Evolutionary conservation across 225 moss, liverwort and hornwort species (phyloP).

Genomic region (Asterella californica): DNA sequence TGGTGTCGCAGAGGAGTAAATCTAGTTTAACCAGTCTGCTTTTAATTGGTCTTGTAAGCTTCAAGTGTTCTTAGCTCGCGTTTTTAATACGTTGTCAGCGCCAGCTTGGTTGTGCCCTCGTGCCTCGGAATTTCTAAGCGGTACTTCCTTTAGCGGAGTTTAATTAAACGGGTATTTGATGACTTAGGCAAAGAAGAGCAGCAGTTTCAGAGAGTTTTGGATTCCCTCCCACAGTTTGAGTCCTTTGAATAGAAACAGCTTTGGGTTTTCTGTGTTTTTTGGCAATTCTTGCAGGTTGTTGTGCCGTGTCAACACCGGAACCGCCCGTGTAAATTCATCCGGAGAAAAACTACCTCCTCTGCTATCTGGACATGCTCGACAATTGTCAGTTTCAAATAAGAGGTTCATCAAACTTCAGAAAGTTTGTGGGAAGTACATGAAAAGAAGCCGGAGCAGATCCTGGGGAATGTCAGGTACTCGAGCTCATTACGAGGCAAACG

Average conservation of each 20-base stretch:
- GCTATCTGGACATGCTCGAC: not conserved
- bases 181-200: not conserved
- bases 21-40: too few species aligned
- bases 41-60: too few species aligned
- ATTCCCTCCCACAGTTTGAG: not conserved
- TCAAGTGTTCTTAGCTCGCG: too few species aligned
- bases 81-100: too few species aligned
- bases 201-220: not conserved
- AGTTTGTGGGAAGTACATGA: not conserved
- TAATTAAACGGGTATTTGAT: too few species aligned
- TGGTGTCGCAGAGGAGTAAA: too few species aligned
- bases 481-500: not conserved
- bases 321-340: not conserved
- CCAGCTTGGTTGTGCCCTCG: too few species aligned
- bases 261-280: not conserved
- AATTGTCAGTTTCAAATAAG: not conserved
- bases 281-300: not conserved
- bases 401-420: not conserved
- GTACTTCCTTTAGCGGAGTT: too few species aligned
- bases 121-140: too few species aligned
- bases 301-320: not conserved
- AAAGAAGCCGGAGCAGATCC: not conserved
- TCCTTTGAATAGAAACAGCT: not conserved
- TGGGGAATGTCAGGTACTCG: not conserved
- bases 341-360: constrained; percentile 1